These are phyloP conservation scores for Corynascus novoguineensis DNA, from an alignment of 495 filamentous ascomycete genomes.

Conservation along the genomic window DNA sequence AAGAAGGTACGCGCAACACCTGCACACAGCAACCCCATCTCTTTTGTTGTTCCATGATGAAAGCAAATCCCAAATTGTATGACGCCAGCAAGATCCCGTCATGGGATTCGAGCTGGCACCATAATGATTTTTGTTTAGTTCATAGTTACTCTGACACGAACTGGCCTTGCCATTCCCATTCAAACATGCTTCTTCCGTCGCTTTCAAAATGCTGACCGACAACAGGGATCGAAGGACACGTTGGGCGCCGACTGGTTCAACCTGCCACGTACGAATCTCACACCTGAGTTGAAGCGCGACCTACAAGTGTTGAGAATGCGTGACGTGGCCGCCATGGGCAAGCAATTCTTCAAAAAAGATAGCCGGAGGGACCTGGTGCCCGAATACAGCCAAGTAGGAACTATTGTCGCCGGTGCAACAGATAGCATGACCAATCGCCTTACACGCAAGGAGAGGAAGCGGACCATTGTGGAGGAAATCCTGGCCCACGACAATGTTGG, in stretches of 20 bases:
- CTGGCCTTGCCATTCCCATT: neutral
- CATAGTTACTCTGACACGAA: conserved; percentile 99
- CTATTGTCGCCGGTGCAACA: conserved; percentile 79
- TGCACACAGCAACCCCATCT: neutral
- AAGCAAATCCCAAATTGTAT: conserved; percentile 35
- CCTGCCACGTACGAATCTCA: conserved; percentile 75
- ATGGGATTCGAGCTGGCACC: conserved; percentile 38
- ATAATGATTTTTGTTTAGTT: conserved; percentile 66
- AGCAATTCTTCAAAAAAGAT: conserved; percentile 86
- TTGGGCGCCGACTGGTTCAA: conserved; percentile 75
- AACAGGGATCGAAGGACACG: conserved; percentile 39
- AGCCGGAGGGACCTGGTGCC: conserved; percentile 57
- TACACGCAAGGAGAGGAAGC: conserved; percentile 79
- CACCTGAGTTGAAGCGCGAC: conserved; percentile 78
- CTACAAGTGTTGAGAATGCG: conserved; percentile 84
- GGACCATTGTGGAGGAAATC: conserved; percentile 85
- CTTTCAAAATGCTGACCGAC: conserved; percentile 21
- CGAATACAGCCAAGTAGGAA: conserved; percentile 82
- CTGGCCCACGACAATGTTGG: conserved; percentile 52
- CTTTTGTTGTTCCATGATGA: conserved; percentile 36
- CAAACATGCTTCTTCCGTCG: conserved; percentile 6
- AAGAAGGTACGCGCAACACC: conserved; percentile 34
- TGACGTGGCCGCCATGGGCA: conserved; percentile 72
- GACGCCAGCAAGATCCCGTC: conserved; percentile 45
- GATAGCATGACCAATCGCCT: conserved; percentile 78